These are phyloP conservation scores for Xerocomus spinulosus DNA, from an alignment of 768 basidiomycete genomes.

Conservation along the genomic window DNA sequence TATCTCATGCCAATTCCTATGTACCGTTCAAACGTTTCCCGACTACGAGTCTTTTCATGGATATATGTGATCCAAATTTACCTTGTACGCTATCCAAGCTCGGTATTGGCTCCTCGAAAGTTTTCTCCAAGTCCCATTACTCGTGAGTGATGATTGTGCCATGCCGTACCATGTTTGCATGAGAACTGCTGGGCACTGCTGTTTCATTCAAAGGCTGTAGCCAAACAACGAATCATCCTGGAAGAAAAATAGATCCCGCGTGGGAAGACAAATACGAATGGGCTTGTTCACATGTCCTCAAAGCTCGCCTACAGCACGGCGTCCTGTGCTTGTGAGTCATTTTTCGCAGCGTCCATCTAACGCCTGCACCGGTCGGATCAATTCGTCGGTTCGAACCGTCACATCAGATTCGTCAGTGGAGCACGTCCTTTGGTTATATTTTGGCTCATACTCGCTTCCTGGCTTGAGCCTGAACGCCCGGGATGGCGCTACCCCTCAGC, in stretches of 20 bases:
- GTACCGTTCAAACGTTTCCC: conserved; percentile 16
- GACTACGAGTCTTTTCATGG: conserved; percentile 11
- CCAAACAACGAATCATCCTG: conserved; percentile 10
- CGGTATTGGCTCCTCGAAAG: neutral
- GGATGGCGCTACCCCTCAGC: conserved; percentile 6
- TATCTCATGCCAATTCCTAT: conserved; percentile 26
- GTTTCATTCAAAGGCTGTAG: conserved; percentile 15
- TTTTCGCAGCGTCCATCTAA: neutral
- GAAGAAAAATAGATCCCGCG: neutral
- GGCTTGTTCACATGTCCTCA: neutral
- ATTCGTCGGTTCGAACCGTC: neutral
- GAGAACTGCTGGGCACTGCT: conserved; percentile 1
- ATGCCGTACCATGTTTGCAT: conserved; percentile 1
- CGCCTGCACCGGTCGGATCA: conserved; percentile 6
- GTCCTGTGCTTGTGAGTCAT: neutral
- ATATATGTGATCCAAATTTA: conserved; percentile 10
- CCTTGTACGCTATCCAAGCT: neutral
- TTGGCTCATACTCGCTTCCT: neutral
- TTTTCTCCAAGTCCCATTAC: conserved; percentile 1
- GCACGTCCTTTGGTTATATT: neutral
- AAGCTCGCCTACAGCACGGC: neutral
- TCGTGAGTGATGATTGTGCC: conserved; percentile 11
- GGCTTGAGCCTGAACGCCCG: neutral
- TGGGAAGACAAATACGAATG: conserved; percentile 1
- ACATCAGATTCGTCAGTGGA: conserved; percentile 13